phyloP scores from a whole-genome alignment of 2,329 filamentous ascomycete genomes.

The Metarhizium anisopliae region DNA sequence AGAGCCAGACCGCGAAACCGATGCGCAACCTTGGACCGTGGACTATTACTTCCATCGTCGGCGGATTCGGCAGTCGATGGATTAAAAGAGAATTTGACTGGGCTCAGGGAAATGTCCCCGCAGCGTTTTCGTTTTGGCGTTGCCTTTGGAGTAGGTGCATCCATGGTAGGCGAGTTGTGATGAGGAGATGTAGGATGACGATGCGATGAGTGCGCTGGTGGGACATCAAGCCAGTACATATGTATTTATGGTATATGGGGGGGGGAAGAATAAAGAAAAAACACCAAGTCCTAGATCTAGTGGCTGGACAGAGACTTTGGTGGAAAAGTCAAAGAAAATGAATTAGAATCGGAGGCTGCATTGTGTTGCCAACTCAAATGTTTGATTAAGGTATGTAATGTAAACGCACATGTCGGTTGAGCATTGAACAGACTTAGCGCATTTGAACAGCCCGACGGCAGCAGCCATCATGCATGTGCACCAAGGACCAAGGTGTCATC shows the following conservation, averaged over 20 bases:
- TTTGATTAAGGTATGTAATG: background rate
- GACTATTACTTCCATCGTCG: constrained; percentile 42
- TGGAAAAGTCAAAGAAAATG: background rate
- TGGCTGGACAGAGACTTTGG: background rate
- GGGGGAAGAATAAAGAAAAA: no score
- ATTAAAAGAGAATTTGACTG: constrained; percentile 40
- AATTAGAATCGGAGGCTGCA: background rate
- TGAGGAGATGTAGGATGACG: background rate
- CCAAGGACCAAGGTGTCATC: no score
- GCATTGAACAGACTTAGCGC: no score
- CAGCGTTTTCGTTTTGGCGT: constrained; percentile 40
- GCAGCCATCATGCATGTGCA: no score
- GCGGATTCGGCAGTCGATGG: constrained; percentile 17
- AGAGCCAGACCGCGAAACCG: constrained; percentile 43
- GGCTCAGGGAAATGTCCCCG: constrained; percentile 23
- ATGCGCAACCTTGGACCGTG: constrained; percentile 42
- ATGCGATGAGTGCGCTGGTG: background rate
- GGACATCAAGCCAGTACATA: background rate
- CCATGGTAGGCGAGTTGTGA: constrained; percentile 9
- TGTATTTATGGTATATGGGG: no score
- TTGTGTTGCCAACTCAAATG: background rate
- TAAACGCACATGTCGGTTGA: no score
- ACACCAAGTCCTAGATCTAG: no score
- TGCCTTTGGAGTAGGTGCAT: constrained; percentile 10
- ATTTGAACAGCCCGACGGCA: no score